phyloP scores from a whole-genome alignment of 176 grass and related monocot species.

The Cenchrus fungigraminus region DNA sequence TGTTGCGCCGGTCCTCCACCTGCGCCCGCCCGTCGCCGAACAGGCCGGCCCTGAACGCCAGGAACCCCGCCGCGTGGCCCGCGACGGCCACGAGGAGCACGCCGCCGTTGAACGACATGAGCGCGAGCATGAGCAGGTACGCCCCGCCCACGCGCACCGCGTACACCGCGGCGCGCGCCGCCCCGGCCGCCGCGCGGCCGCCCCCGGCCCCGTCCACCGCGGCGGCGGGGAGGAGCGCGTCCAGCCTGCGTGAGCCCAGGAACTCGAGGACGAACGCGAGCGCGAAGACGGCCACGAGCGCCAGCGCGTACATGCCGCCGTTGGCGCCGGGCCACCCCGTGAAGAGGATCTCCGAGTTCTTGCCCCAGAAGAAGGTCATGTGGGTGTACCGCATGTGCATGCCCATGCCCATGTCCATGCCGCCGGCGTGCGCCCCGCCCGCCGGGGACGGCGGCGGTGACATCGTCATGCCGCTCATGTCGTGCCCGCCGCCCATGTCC shows the following conservation, averaged over 20 bases:
- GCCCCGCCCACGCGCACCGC: constrained; percentile 56
- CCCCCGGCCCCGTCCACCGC: not conserved
- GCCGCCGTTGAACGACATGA: constrained; percentile 96
- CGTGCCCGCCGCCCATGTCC: constrained; percentile 48
- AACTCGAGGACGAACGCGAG: constrained; percentile 60
- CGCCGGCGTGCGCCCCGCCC: not conserved
- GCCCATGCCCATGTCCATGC: not conserved
- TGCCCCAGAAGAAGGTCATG: constrained; percentile 99
- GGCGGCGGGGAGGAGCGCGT: not conserved
- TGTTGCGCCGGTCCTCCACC: constrained; percentile 30
- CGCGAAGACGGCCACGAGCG: constrained; percentile 54
- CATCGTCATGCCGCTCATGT: constrained; percentile 28
- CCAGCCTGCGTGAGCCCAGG: constrained; percentile 44
- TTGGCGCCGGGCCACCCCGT: constrained; percentile 60
- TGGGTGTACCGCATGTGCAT: constrained; percentile 52
- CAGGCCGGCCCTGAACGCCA: constrained; percentile 51
- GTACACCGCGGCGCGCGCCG: constrained; percentile 47
- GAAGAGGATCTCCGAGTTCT: constrained; percentile 82
- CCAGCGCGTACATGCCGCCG: constrained; percentile 83
- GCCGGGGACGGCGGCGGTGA: not conserved
- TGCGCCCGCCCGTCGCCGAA: constrained; percentile 36
- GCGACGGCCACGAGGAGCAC: constrained; percentile 63
- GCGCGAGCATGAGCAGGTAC: constrained; percentile 85
- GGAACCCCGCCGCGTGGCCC: constrained; percentile 61
- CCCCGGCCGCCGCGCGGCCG: constrained; percentile 18